These are phyloP conservation scores for Coix lacrymajobi DNA, from an alignment of 176 grass and related monocot species.

Conservation along the genomic window DNA sequence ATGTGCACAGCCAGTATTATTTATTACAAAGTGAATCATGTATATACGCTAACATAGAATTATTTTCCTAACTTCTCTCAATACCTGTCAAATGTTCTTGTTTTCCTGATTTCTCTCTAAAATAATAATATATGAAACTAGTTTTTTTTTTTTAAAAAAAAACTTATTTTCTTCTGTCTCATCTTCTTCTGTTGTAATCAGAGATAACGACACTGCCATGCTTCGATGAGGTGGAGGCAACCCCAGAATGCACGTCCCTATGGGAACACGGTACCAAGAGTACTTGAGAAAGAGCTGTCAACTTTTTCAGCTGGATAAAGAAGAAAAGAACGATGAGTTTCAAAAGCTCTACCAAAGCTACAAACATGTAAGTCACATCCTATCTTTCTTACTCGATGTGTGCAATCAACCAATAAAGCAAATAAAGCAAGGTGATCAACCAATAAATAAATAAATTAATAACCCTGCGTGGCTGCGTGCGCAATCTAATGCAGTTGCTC, in stretches of 20 bases:
- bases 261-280: constrained; percentile 7
- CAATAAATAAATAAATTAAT: too few relatives aligned
- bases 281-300: constrained; percentile 31
- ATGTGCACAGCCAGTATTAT: not conserved
- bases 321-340: constrained; percentile 24
- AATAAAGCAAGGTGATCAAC: not conserved
- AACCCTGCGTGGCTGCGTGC: not conserved
- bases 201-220: constrained; percentile 38
- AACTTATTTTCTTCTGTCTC: not conserved
- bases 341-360: constrained; percentile 43
- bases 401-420: too few relatives aligned
- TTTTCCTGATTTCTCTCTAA: not conserved
- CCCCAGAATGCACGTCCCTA: not conserved
- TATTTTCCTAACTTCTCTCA: not conserved
- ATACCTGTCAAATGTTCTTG: not conserved
- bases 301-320: not conserved
- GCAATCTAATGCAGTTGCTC: constrained; percentile 37
- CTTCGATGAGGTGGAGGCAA: constrained; percentile 18
- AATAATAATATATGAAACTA: not conserved
- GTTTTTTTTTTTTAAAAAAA: not conserved
- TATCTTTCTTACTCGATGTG: not conserved
- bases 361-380: constrained; percentile 40
- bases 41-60: not conserved
- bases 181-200: not conserved
- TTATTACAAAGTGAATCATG: not conserved